Percentiles rank a stretch among this genome's conserved stretches.
These are phyloP conservation scores for Dentipellis fragilis DNA, from an alignment of 768 basidiomycete species.

Conservation along the genomic window DNA sequence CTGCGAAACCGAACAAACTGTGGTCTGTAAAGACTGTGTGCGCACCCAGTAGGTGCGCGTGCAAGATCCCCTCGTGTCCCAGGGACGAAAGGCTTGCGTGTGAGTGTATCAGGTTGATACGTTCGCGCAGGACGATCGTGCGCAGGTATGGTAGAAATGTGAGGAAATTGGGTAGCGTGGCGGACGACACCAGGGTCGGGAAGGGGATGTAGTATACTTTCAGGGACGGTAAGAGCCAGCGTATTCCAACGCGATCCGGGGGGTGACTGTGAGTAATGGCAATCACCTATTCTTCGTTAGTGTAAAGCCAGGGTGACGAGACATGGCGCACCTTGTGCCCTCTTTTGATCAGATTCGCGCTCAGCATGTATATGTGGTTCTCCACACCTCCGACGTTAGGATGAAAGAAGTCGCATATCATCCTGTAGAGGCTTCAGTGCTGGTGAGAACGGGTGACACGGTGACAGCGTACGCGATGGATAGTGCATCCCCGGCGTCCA, in stretches of 20 bases:
- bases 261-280: slow-evolving; percentile 90
- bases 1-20: slow-evolving; percentile 91
- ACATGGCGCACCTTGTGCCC: slow-evolving; percentile 66
- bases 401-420: slow-evolving; percentile 96
- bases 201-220: slow-evolving; percentile 96
- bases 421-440: slow-evolving; percentile 33
- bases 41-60: slow-evolving; percentile 78
- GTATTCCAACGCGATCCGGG: slow-evolving; percentile 77
- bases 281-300: slow-evolving; percentile 52
- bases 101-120: slow-evolving; percentile 79
- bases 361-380: slow-evolving; percentile 91
- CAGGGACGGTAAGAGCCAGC: slow-evolving; percentile 77
- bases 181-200: slow-evolving; percentile 79
- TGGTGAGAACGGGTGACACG: background rate
- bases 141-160: slow-evolving; percentile 88
- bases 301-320: background rate
- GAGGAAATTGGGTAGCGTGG: slow-evolving; percentile 91
- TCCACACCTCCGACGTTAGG: slow-evolving; percentile 94
- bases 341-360: slow-evolving; percentile 65
- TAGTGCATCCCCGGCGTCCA: background rate
- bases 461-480: background rate
- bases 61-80: slow-evolving; percentile 87
- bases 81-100: slow-evolving; percentile 87
- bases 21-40: slow-evolving; percentile 96
- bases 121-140: slow-evolving; percentile 79